phyloP scores from a whole-genome alignment of 2,329 filamentous ascomycete species.

The Pseudogymnoascus sp. region DNA sequence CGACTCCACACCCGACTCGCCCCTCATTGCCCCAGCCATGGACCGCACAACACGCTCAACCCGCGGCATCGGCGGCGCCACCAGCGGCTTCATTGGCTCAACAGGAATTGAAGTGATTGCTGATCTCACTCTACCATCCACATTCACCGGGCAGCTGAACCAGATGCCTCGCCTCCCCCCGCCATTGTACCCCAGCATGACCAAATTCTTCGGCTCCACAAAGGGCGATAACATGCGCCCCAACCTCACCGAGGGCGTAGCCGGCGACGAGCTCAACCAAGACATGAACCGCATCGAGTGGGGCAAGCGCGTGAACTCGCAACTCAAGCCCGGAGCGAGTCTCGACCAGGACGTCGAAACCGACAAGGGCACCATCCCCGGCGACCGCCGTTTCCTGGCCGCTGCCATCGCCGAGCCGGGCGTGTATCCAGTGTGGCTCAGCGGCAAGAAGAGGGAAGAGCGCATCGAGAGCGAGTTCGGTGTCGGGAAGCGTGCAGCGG shows the following conservation, averaged over 20 bases:
- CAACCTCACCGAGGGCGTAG: conserved; percentile 14
- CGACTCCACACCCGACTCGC: conserved; percentile 35
- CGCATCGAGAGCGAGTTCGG: conserved; percentile 2
- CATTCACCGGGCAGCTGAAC: conserved; percentile 33
- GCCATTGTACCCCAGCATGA: conserved; percentile 18
- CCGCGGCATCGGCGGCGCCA: conserved; percentile 37
- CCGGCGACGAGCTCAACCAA: conserved; percentile 19
- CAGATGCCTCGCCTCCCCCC: conserved; percentile 27
- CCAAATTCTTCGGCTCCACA: conserved; percentile 21
- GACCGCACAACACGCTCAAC: conserved; percentile 57
- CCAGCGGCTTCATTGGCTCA: conserved; percentile 46
- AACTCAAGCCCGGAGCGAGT: conserved; percentile 23
- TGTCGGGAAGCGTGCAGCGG: not conserved
- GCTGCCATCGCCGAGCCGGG: not conserved
- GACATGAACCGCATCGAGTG: conserved; percentile 21
- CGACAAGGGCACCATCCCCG: conserved; percentile 6
- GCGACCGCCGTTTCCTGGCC: conserved; percentile 5
- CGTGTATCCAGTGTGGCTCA: conserved; percentile 6
- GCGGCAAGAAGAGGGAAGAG: conserved; percentile 9
- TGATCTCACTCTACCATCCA: conserved; percentile 50
- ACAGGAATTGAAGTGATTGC: conserved; percentile 51
- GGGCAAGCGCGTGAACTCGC: conserved; percentile 25
- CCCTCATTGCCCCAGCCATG: conserved; percentile 46
- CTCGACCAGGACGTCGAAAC: conserved; percentile 24
- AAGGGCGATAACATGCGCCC: conserved; percentile 18